Conservation (phyloP, 73 alveolate species). For the Paramecium pentaurelia region DNA sequence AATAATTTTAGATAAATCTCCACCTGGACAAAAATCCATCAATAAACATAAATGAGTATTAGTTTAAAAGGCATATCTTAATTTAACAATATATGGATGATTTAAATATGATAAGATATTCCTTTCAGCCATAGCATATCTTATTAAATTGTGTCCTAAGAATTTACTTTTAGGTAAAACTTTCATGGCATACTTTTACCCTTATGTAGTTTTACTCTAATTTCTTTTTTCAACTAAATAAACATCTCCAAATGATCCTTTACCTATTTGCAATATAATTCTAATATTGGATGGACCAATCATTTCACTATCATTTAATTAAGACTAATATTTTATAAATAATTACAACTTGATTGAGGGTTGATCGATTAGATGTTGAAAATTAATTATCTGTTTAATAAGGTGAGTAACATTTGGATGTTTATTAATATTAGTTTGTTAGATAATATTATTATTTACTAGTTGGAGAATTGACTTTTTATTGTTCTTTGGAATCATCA, state of each 20-base stretch:
- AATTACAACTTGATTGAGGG: not conserved
- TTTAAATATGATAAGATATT: not conserved
- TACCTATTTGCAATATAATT: constrained; percentile 41
- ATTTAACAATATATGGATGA: constrained; percentile 88
- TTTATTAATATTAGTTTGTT: not conserved
- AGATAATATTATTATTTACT: constrained; percentile 3
- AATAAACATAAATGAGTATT: constrained; percentile 81
- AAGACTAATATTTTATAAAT: not conserved
- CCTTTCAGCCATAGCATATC: constrained; percentile 86
- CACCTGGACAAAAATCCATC: constrained; percentile 93
- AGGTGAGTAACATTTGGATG: not conserved
- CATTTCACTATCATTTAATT: not conserved
- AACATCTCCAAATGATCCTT: constrained; percentile 65
- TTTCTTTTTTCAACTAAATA: constrained; percentile 39
- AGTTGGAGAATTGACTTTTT: not conserved
- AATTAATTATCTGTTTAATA: not conserved
- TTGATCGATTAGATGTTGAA: not conserved
- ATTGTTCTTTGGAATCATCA: not conserved
- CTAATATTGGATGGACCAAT: constrained; percentile 18
- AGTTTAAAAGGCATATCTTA: constrained; percentile 89
- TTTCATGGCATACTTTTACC: constrained; percentile 61
- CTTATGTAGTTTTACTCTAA: constrained; percentile 60
- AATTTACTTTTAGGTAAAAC: constrained; percentile 70
- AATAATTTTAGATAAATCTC: constrained; percentile 76
- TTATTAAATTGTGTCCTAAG: constrained; percentile 84